phyloP scores from a whole-genome alignment of 1,139 yeast genomes.

The Blastobotrys proliferans region DNA sequence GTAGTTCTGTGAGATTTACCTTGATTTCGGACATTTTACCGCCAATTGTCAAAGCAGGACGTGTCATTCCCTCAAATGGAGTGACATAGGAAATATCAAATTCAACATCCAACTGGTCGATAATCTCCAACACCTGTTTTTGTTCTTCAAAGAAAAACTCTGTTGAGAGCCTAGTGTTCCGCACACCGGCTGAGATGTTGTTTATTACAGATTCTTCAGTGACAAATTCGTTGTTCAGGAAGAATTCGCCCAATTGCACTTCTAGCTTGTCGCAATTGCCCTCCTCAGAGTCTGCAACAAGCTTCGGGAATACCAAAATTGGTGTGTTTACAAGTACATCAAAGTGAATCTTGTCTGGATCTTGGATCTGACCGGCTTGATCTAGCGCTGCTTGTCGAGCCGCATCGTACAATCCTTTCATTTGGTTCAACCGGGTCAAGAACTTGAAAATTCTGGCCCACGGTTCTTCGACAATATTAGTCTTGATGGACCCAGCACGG shows the following conservation, averaged over 20 bases:
- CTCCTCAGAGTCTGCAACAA: constrained; percentile 35
- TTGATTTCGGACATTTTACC: constrained; percentile 68
- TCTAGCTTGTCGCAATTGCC: constrained; percentile 61
- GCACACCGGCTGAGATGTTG: constrained; percentile 60
- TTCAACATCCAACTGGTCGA: constrained; percentile 62
- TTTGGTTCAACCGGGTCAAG: constrained; percentile 68
- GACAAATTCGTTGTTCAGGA: constrained; percentile 58
- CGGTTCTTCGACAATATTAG: constrained; percentile 80
- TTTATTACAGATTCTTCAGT: constrained; percentile 33
- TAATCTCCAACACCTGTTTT: constrained; percentile 57
- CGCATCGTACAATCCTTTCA: constrained; percentile 82
- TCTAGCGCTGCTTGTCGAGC: constrained; percentile 83
- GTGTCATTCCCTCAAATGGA: constrained; percentile 28
- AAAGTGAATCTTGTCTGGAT: constrained; percentile 61
- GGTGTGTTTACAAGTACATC: constrained; percentile 78
- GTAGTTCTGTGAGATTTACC: constrained; percentile 71
- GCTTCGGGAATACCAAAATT: constrained; percentile 68
- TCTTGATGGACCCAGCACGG: constrained; percentile 66
- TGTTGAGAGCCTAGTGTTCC: constrained; percentile 65
- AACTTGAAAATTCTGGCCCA: constrained; percentile 63
- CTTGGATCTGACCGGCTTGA: constrained; percentile 62
- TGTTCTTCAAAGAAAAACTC: constrained; percentile 46
- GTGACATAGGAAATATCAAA: constrained; percentile 55
- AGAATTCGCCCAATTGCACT: constrained; percentile 79
- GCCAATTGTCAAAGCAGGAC: constrained; percentile 51